These are phyloP conservation scores for Hypoxylon lenormandii DNA, from an alignment of 495 filamentous ascomycete genomes.

Conservation along the genomic window DNA sequence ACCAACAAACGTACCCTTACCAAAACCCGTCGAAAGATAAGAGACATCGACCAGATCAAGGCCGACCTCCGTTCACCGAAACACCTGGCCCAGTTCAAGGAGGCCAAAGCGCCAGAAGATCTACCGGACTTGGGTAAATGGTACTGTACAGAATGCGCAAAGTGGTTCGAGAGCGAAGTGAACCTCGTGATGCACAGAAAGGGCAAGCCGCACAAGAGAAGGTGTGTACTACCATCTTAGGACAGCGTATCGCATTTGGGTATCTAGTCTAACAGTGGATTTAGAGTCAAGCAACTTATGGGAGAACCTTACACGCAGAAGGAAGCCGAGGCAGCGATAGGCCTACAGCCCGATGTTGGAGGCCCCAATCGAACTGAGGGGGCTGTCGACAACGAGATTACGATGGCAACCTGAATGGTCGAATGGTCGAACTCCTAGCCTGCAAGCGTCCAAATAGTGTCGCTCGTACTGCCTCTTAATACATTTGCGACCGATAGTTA, in stretches of 20 bases:
- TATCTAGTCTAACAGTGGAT: conserved; percentile 42
- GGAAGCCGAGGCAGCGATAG: conserved; percentile 83
- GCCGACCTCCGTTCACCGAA: conserved; percentile 78
- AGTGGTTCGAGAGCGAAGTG: conserved; percentile 90
- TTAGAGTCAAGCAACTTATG: conserved; percentile 76
- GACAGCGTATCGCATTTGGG: conserved; percentile 13
- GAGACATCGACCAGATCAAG: conserved; percentile 89
- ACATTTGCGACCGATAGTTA: background rate
- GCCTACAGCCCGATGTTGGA: conserved; percentile 73
- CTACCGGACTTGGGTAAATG: conserved; percentile 82
- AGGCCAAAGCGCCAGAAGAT: conserved; percentile 83
- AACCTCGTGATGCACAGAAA: conserved; percentile 79
- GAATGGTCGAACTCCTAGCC: background rate
- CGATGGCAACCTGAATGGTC: conserved; percentile 43
- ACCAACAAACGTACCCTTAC: conserved; percentile 66
- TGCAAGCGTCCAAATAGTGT: conserved; percentile 5
- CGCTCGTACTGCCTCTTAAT: background rate
- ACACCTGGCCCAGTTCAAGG: conserved; percentile 81
- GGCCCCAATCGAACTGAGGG: conserved; percentile 32
- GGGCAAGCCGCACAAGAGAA: conserved; percentile 92
- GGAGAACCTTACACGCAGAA: conserved; percentile 88
- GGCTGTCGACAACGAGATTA: conserved; percentile 42
- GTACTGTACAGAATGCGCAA: conserved; percentile 94
- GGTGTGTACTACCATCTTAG: conserved; percentile 63
- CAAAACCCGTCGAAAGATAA: conserved; percentile 70